These are phyloP conservation scores for Ogataea wickerhamii DNA, from an alignment of 805 yeast genomes.

Conservation along the genomic window DNA sequence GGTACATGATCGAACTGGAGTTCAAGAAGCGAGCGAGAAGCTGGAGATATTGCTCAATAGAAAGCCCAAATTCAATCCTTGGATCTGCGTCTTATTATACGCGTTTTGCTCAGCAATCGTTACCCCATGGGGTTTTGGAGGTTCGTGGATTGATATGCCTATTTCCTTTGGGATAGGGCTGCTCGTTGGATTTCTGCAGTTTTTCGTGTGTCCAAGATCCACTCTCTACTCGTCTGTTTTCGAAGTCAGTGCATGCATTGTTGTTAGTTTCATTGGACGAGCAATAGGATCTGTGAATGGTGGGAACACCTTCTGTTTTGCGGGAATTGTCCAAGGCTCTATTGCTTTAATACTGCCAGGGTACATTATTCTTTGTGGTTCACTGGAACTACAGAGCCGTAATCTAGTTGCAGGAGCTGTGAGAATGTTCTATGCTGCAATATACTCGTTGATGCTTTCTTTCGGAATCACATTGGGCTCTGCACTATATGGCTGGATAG, in stretches of 20 bases:
- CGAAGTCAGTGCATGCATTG: constrained; percentile 87
- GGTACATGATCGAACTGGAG: constrained; percentile 83
- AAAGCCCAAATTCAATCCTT: constrained; percentile 64
- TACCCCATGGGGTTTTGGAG: constrained; percentile 83
- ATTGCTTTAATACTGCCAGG: constrained; percentile 91
- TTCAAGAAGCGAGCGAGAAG: constrained; percentile 75
- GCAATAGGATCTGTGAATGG: constrained; percentile 80
- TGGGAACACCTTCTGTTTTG: constrained; percentile 71
- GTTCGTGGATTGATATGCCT: constrained; percentile 87
- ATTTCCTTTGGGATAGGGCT: constrained; percentile 75
- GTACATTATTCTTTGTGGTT: constrained; percentile 87
- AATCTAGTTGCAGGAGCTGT: constrained; percentile 92
- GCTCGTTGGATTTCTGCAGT: constrained; percentile 81
- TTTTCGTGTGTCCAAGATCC: constrained; percentile 74
- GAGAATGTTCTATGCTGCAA: constrained; percentile 94
- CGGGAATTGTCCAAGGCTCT: constrained; percentile 87
- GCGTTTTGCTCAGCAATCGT: constrained; percentile 79
- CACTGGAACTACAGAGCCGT: constrained; percentile 84
- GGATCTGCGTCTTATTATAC: constrained; percentile 74
- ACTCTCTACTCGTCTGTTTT: constrained; percentile 84
- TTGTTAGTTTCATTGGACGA: constrained; percentile 81
- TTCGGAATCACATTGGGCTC: constrained; percentile 95
- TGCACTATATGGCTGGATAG: constrained; percentile 93
- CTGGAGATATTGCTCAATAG: constrained; percentile 64
- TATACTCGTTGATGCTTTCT: constrained; percentile 84